Percentiles rank a stretch among this genome's conserved stretches.
Evolutionary conservation across 2,329 filamentous ascomycete species (phyloP).

Genomic region (Venturia carpophila): DNA sequence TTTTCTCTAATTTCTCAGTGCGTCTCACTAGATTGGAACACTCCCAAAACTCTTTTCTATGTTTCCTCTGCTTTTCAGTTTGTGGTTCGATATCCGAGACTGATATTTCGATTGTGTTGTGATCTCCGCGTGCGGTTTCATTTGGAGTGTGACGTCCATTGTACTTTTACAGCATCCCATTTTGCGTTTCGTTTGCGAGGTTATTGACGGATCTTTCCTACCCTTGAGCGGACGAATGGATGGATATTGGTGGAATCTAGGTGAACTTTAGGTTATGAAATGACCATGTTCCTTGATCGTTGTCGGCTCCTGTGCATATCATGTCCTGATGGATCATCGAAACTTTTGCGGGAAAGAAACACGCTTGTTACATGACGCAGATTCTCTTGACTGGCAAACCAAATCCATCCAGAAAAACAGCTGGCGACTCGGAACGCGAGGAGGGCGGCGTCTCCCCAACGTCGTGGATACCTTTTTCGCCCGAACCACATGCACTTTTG

Average conservation of each 20-base stretch:
- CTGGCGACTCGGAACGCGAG: too few relatives aligned
- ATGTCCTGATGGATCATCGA: too few relatives aligned
- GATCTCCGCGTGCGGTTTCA: not conserved
- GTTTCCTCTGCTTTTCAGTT: not conserved
- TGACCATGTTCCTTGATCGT: not conserved
- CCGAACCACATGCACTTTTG: too few relatives aligned
- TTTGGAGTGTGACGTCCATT: not conserved
- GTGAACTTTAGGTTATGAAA: conserved; percentile 8
- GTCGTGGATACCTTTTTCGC: too few relatives aligned
- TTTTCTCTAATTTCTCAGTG: not conserved
- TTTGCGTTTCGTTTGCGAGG: not conserved
- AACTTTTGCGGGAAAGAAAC: too few relatives aligned
- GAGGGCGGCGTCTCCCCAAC: too few relatives aligned
- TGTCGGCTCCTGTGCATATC: too few relatives aligned
- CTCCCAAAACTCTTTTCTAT: not conserved
- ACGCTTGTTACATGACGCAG: too few relatives aligned
- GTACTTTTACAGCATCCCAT: not conserved
- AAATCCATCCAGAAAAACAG: too few relatives aligned
- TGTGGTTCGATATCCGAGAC: conserved; percentile 1
- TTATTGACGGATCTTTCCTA: not conserved
- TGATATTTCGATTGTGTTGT: not conserved
- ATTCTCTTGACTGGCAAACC: too few relatives aligned
- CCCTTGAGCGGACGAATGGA: not conserved
- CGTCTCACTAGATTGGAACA: not conserved
- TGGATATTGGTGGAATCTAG: not conserved